Percentiles rank a stretch among this genome's conserved stretches.
Conservation (phyloP, 257 asterid species). For the Fraxinus quadrangulata region DNA sequence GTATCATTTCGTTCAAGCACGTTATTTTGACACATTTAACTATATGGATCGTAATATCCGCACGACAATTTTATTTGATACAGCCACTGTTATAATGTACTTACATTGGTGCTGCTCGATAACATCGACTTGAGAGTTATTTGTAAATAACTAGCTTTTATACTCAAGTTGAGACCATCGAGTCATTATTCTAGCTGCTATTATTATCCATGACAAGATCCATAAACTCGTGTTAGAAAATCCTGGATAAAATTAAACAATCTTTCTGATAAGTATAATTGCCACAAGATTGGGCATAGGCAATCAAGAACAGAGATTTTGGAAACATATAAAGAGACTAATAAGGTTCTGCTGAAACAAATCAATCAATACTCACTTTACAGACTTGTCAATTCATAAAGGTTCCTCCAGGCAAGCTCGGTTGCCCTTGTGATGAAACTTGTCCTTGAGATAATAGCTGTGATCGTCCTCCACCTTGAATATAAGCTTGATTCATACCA, state of each 20-base stretch:
- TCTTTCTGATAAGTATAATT: background rate
- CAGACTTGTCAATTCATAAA: slow-evolving; percentile 48
- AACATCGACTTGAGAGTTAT: too few relatives aligned
- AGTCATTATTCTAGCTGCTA: background rate
- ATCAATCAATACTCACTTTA: background rate
- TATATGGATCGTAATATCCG: too few relatives aligned
- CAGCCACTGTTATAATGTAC: too few relatives aligned
- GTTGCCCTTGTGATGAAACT: slow-evolving; percentile 70
- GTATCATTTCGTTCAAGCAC: too few relatives aligned
- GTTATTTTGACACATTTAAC: too few relatives aligned
- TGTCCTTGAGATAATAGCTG: slow-evolving; percentile 76
- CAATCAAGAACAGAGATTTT: background rate
- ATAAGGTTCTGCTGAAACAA: background rate
- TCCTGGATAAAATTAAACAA: background rate
- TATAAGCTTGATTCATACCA: slow-evolving; percentile 62
- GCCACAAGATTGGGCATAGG: background rate
- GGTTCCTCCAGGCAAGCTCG: slow-evolving; percentile 66
- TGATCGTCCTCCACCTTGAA: slow-evolving; percentile 70
- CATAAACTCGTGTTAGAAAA: background rate
- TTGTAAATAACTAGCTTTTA: background rate
- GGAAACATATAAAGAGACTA: background rate
- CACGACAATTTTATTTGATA: too few relatives aligned
- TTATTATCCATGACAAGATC: background rate
- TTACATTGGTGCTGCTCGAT: too few relatives aligned
- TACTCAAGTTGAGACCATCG: background rate